A percentile compares a stretch with the other conserved stretches of the same genome.
Evolutionary conservation across 495 filamentous ascomycete species (phyloP).

Genomic region (Tuber calosporum): DNA sequence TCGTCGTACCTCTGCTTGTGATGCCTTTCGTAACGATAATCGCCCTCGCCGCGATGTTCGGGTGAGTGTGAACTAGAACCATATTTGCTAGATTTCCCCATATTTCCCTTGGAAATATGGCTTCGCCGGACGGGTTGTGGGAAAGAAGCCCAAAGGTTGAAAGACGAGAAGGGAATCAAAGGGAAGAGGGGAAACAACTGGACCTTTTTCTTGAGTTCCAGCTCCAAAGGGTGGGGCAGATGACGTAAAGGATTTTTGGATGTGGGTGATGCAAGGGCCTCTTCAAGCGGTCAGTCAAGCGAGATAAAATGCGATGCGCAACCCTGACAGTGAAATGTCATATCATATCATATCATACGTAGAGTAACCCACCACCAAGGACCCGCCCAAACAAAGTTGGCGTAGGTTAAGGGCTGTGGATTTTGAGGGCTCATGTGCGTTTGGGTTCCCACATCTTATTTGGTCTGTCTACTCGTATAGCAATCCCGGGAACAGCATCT

Average conservation of each 20-base stretch:
- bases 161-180: neutral
- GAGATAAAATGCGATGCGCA: neutral
- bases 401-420: neutral
- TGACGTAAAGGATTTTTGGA: neutral
- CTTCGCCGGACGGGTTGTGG: neutral
- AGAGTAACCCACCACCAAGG: neutral
- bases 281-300: neutral
- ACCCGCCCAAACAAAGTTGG: neutral
- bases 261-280: neutral
- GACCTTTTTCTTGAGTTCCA: neutral
- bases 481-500: neutral
- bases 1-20: conserved; percentile 18
- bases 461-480: neutral
- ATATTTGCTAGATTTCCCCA: conserved; percentile 28
- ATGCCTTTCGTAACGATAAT: conserved; percentile 6
- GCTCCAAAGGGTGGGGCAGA: neutral
- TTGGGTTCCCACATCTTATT: neutral
- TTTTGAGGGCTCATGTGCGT: neutral
- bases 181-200: neutral
- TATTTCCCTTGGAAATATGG: conserved; percentile 6
- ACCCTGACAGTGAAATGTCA: neutral
- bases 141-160: neutral
- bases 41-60: conserved; percentile 14
- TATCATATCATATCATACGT: too few relatives aligned
- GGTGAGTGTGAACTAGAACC: conserved; percentile 20